Evolutionary conservation across 1,284 basidiomycete species (phyloP).

Genomic region (Ceratorhiza oryzae-sativae): DNA sequence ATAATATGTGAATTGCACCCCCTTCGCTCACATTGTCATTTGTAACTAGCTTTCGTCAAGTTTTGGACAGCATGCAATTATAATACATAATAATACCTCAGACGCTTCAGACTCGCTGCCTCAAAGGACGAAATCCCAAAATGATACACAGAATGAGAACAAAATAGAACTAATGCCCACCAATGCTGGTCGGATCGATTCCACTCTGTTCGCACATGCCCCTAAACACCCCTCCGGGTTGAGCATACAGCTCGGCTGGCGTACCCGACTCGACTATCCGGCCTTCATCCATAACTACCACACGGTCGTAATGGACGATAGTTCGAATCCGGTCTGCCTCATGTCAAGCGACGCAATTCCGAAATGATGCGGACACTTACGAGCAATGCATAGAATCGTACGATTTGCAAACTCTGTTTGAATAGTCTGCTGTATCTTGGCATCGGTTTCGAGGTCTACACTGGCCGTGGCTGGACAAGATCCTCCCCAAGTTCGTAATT

Average conservation of each 20-base stretch:
- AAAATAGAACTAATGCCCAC: too few species aligned
- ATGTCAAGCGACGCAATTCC: constrained; percentile 43
- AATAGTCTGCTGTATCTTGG: constrained; percentile 75
- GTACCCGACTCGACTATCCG: constrained; percentile 77
- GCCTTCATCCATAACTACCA: constrained; percentile 72
- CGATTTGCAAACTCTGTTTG: constrained; percentile 67
- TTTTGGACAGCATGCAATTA: too few species aligned
- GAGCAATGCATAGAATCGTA: constrained; percentile 72
- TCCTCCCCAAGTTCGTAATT: background rate
- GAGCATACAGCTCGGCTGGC: constrained; percentile 75
- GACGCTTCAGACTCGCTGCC: too few species aligned
- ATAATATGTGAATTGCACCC: too few species aligned
- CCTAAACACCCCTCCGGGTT: constrained; percentile 70
- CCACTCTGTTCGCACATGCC: constrained; percentile 41
- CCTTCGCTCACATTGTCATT: too few species aligned
- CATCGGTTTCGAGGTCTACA: constrained; percentile 74
- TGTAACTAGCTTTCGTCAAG: too few species aligned
- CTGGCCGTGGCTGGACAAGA: constrained; percentile 53
- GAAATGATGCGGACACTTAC: constrained; percentile 50
- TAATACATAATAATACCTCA: too few species aligned
- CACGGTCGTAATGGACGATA: constrained; percentile 68
- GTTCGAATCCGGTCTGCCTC: constrained; percentile 72
- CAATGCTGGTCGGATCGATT: constrained; percentile 23
- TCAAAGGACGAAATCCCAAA: too few species aligned
- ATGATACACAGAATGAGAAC: too few species aligned